These are phyloP conservation scores for Tricholoma furcatifolium DNA, from an alignment of 768 basidiomycete species.

Conservation along the genomic window DNA sequence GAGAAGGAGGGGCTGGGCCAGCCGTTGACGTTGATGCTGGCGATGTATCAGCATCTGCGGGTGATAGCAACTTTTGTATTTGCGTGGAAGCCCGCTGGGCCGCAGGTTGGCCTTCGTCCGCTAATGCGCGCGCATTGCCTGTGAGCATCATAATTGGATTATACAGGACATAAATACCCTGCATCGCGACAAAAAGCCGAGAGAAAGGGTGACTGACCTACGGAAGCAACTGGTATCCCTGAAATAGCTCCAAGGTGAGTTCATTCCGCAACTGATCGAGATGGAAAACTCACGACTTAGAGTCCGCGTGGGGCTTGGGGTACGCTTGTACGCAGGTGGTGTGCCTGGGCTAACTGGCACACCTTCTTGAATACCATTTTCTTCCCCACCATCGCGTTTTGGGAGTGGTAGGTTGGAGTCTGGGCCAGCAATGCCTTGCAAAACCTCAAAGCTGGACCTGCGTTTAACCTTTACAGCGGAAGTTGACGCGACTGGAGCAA, in stretches of 20 bases:
- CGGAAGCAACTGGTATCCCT: constrained; percentile 79
- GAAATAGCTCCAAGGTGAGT: constrained; percentile 20
- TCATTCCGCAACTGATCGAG: constrained; percentile 12
- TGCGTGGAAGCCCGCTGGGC: constrained; percentile 30
- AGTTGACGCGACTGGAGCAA: constrained; percentile 24
- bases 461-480: constrained; percentile 51
- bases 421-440: constrained; percentile 70
- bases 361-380: constrained; percentile 70
- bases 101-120: constrained; percentile 62
- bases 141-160: constrained; percentile 24
- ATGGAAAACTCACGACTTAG: constrained; percentile 65
- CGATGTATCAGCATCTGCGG: constrained; percentile 35
- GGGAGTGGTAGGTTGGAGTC: constrained; percentile 76
- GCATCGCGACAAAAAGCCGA: constrained; percentile 16
- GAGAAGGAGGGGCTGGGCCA: constrained; percentile 52
- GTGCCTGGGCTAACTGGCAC: constrained; percentile 51
- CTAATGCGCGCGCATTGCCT: constrained; percentile 85
- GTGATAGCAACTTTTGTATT: constrained; percentile 27
- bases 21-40: constrained; percentile 35
- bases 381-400: constrained; percentile 45
- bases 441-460: constrained; percentile 69
- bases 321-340: constrained; percentile 44
- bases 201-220: constrained; percentile 51
- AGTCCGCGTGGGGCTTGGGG: constrained; percentile 72
- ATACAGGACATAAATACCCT: constrained; percentile 22